Conservation (phyloP, 805 yeast genomes). For the Kluyveromyces lactis region DNA sequence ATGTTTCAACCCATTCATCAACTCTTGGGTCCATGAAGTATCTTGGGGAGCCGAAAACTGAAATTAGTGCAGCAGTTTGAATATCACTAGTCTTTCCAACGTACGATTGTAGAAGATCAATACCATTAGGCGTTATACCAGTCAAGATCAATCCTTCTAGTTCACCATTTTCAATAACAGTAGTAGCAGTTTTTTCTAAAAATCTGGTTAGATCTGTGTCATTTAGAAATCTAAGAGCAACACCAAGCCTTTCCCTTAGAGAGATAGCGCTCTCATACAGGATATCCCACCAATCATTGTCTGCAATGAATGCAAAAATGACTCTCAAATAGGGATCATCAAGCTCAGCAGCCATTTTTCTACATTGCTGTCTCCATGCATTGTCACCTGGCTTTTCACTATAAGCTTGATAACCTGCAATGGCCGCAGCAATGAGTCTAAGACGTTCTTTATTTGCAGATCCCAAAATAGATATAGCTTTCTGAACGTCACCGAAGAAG, state of each 20-base stretch:
- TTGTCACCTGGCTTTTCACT: slow-evolving; percentile 42
- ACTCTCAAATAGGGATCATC: slow-evolving; percentile 87
- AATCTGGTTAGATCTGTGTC: slow-evolving; percentile 72
- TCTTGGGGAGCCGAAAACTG: slow-evolving; percentile 75
- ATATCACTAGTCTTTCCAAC: slow-evolving; percentile 85
- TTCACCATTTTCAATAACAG: slow-evolving; percentile 72
- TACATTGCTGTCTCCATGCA: slow-evolving; percentile 90
- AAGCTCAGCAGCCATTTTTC: slow-evolving; percentile 77
- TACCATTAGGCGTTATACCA: slow-evolving; percentile 83
- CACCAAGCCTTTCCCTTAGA: slow-evolving; percentile 78
- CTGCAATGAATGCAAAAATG: slow-evolving; percentile 87
- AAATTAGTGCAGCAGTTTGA: slow-evolving; percentile 81
- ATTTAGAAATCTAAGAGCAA: slow-evolving; percentile 76
- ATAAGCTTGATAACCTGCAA: slow-evolving; percentile 67
- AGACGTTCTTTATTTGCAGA: slow-evolving; percentile 64
- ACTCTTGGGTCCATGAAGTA: slow-evolving; percentile 69
- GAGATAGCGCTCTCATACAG: slow-evolving; percentile 85
- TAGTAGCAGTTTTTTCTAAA: slow-evolving; percentile 58
- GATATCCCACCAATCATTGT: slow-evolving; percentile 94
- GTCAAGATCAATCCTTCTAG: slow-evolving; percentile 85
- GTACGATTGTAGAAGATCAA: slow-evolving; percentile 74
- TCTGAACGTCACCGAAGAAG: slow-evolving; percentile 78
- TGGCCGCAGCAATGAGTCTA: slow-evolving; percentile 82
- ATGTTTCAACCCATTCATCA: slow-evolving; percentile 69
- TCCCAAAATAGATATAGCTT: slow-evolving; percentile 73